Base-by-base conservation (phyloP, 2,329 filamentous ascomycete genomes). In the Diaporthe citriasiana region DNA sequence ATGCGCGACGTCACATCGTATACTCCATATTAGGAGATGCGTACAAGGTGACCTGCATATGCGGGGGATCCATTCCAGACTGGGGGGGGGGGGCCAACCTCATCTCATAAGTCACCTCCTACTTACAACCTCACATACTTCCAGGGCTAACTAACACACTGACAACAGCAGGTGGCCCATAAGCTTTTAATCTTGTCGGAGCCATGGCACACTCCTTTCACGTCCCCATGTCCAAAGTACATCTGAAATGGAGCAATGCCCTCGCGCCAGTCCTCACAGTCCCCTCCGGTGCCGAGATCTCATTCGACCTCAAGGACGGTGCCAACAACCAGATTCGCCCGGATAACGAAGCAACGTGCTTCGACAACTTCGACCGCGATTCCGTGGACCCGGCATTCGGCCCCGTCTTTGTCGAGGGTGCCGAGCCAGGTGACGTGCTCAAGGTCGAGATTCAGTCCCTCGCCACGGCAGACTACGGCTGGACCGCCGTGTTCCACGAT, bases 351-450 rank as follows among this genome's bases (percentile, higher is more conserved):
- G 77, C 81, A 22, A 82, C 82, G 4, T 82, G 83, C 33, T 79
- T 89, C 60, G 63, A 78, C 10, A 79, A 80, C n/a, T 83, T 89
- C 72, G 81, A 87, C 74, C 78, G 85, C 42, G 74, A 77, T 22
- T 78, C 82, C 22, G 83, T 83, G 40, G 87, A 89, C 75, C 87
- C 88, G 1, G 87, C 85, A 60, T 84, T 87, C 70, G 88, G 88
- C 0, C 88, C 88, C 15, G 83, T 90, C 45, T 86, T 82, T 76
- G 78, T 89, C 72, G 82, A 86, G 63, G 85, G 82, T 68, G 87
- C 87, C 17, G 81, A 85, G 71, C 86, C 87, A 0, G 88, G 88
- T 51, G 87, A 89, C 77, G 85, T 88, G 2, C 81, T 89, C 38
- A 85, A 87, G 75, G 81, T 89, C 55, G 87, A 89, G 55, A 81